Percentiles rank a stretch among this genome's conserved stretches.
phyloP scores from a whole-genome alignment of 257 asterid species.

The Nyctanthes arbortristis region DNA sequence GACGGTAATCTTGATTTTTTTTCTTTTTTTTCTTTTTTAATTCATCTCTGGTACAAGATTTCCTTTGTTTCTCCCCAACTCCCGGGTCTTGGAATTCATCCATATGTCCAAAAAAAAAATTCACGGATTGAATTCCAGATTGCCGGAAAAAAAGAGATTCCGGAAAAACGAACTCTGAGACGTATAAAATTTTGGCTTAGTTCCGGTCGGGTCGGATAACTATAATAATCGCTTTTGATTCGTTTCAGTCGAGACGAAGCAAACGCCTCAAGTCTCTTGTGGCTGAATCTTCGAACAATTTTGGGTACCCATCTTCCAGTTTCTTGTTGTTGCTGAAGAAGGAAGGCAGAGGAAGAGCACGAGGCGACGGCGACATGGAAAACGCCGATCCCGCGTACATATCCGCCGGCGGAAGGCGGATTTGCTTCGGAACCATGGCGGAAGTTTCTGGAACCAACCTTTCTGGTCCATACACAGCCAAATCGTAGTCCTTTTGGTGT shows the following conservation, averaged over 20 bases:
- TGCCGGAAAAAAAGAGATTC: slow-evolving; percentile 8
- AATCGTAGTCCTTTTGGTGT: not conserved
- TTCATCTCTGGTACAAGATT: slow-evolving; percentile 11
- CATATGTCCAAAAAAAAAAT: slow-evolving; percentile 28
- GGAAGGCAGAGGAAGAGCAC: slow-evolving; percentile 1
- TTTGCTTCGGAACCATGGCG: not conserved
- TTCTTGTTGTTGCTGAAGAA: not conserved
- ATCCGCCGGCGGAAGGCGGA: not conserved
- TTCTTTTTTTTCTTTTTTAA: not conserved
- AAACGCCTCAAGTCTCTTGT: slow-evolving; percentile 44
- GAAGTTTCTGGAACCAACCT: not conserved
- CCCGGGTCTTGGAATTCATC: slow-evolving; percentile 18
- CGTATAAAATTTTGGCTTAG: not conserved
- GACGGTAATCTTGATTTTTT: not conserved
- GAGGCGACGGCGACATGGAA: slow-evolving; percentile 2
- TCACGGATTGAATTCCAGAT: slow-evolving; percentile 22
- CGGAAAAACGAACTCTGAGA: not conserved
- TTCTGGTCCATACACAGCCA: not conserved
- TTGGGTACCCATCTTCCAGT: not conserved
- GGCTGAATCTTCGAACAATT: slow-evolving; percentile 3
- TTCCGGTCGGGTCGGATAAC: no score
- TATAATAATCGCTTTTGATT: no score
- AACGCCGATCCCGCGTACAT: not conserved
- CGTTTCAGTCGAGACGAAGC: slow-evolving; percentile 37
- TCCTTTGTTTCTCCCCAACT: slow-evolving; percentile 3